Evolutionary conservation across 306 rosid species (phyloP).

Genomic region (Trifolium pratense): DNA sequence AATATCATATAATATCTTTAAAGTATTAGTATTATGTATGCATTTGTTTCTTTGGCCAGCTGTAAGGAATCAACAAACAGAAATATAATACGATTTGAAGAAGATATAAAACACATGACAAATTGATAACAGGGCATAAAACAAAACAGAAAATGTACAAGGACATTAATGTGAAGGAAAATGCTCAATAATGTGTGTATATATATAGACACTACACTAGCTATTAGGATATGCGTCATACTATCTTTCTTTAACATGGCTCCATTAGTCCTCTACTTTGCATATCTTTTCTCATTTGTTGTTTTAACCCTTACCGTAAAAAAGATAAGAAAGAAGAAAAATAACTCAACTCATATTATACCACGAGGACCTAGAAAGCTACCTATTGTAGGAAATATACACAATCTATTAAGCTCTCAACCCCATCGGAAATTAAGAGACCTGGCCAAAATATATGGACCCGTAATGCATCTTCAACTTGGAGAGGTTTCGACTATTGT

Average conservation of each 20-base stretch:
- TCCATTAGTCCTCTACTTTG: neutral
- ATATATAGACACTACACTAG: slow-evolving; percentile 15
- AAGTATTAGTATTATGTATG: too few species aligned
- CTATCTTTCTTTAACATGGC: neutral
- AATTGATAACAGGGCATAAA: neutral
- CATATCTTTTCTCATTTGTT: neutral
- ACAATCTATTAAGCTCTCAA: neutral
- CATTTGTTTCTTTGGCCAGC: neutral
- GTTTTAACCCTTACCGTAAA: neutral
- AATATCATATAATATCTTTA: too few species aligned
- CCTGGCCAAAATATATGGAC: slow-evolving; percentile 48
- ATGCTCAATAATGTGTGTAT: neutral
- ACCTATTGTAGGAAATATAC: slow-evolving; percentile 46
- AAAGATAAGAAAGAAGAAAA: neutral
- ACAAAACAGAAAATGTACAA: neutral
- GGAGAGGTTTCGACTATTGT: slow-evolving; percentile 48
- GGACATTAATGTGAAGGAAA: neutral
- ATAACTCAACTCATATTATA: slow-evolving; percentile 8
- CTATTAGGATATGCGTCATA: neutral
- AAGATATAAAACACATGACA: too few species aligned
- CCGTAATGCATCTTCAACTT: slow-evolving; percentile 50
- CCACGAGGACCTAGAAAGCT: slow-evolving; percentile 51
- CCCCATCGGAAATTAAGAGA: slow-evolving; percentile 45
- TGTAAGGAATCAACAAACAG: neutral
- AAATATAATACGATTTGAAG: neutral